These are phyloP conservation scores for Ilyonectria robusta DNA, from an alignment of 2,329 filamentous ascomycete species.

Conservation along the genomic window DNA sequence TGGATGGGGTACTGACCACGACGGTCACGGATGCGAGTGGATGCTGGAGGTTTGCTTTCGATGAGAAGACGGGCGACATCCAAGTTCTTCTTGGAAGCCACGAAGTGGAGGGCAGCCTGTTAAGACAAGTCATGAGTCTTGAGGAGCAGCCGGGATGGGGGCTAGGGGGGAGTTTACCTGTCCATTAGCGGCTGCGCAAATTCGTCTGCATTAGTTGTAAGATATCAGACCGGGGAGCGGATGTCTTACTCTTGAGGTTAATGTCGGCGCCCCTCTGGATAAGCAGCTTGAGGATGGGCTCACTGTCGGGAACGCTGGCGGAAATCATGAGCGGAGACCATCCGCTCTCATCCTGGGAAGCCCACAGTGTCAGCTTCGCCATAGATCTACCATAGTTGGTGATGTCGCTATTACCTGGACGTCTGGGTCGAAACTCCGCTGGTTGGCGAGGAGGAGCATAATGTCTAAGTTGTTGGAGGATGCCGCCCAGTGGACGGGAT, in stretches of 20 bases:
- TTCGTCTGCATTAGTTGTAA: conserved; percentile 11
- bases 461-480: conserved; percentile 86
- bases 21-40: conserved; percentile 84
- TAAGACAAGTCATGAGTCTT: background rate
- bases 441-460: conserved; percentile 78
- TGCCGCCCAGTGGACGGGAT: conserved; percentile 94
- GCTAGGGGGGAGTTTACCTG: conserved; percentile 61
- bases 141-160: background rate
- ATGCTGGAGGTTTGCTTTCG: conserved; percentile 73
- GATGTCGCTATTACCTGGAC: conserved; percentile 71
- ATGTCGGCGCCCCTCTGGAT: conserved; percentile 79
- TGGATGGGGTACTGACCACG: conserved; percentile 93
- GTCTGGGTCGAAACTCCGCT: conserved; percentile 85
- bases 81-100: conserved; percentile 89
- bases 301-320: conserved; percentile 79
- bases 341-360: conserved; percentile 77
- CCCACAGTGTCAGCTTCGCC: background rate
- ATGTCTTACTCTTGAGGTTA: conserved; percentile 75
- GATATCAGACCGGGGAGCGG: too few relatives aligned
- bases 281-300: conserved; percentile 77
- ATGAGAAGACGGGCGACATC: conserved; percentile 86
- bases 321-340: conserved; percentile 92
- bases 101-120: conserved; percentile 91
- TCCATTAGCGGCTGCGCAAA: conserved; percentile 70
- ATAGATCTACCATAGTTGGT: too few relatives aligned